Evolutionary conservation across 139 green algal species (phyloP), one percentile per base, ranked within the genome.

Genomic region (Diplosphaera chodatii): DNA sequence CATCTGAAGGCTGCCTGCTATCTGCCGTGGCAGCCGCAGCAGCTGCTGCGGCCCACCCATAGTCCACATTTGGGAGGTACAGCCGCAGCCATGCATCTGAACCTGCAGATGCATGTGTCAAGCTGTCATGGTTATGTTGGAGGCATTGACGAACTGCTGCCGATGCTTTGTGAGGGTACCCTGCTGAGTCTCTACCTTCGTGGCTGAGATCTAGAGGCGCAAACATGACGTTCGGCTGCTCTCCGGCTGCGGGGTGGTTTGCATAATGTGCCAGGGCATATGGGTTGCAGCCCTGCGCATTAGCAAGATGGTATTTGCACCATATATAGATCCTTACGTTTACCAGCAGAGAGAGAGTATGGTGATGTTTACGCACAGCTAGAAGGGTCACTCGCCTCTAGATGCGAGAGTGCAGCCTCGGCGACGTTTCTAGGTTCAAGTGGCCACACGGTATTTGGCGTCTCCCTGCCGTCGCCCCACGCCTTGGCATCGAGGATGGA

Each of bases 181-280:
- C n/a, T n/a, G n/a, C n/a, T n/a, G n/a, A n/a, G n/a, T n/a, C n/a
- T 34, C 22, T 67, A 75, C 68, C 69, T 64, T 21, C 27, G 27
- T 23, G 25, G 25, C 55, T 34, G 37, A 83, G 77, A n/a, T 84
- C 80, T 33, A 86, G 80, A 3, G 78, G 64, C 15, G 80, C 83
- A 1, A 89, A 66, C 73, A 90, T 79, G 28, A 87, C 77, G 40
- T 93, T 93, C 0, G 86, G 84, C n/a, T 56, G 59, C 0, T 21
- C 55, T 8, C 73, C 82, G 15, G 63, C 29, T 16, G 71, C 40
- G 0, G 87, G 86, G 74, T 93, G 87, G 68, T 93, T 93, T 32
- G 83, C 86, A 64, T 76, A 88, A 55, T 91, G 86, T 5, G 74
- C 87, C 32, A 89, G 63, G 0, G 84, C 86, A 28, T 89, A 34